Evolutionary conservation across 257 asterid genomes (phyloP), one percentile per base, ranked within the genome.

Genomic region (Penstemon barbatus): DNA sequence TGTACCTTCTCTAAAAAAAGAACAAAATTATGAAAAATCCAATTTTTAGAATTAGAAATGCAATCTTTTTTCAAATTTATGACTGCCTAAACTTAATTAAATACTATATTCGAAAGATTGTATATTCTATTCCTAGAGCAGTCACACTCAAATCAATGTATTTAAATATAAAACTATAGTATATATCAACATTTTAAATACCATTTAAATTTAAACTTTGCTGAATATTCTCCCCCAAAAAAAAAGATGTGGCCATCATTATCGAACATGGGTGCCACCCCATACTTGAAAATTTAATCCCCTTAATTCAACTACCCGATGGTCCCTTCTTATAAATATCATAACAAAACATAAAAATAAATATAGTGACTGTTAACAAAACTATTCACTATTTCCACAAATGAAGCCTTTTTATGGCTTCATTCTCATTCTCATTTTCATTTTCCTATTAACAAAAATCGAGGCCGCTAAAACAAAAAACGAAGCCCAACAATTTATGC

Each of bases 261-360:
- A 81, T 78, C 81, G 84, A 83, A 83, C 89, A 80, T 83, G 89
- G 83, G 74, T 81, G 83, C 89, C 89, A 81, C 84, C 86, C 80
- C 81, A 80, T 66, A 36, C 68, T 80, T 71, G 75, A 75, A 75
- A 63, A 81, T 77, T 77, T 61, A 72, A 82, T 61, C 69, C 8
- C 71, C 61, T 53, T 61, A 70, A 46, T 76, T 71, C 82, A 78
- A 76, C 82, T n/a, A 80, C 84, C 74, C 71, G 61, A 75, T 64
- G 46, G 69, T 42, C 61, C 44, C 64, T 49, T 40, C 68, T 57
- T 73, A 74, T 75, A 77, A 43, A 72, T 81, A 75, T 51, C 25
- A 44, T 46, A 38, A 70, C 18, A 3, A 6, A 33, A 5, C 43
- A 15, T 43, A 49, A 65, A 3, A 53, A 37, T 38, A 13, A 11